Base-by-base conservation (phyloP, 805 yeast species). In the Saturnispora hagleri region DNA sequence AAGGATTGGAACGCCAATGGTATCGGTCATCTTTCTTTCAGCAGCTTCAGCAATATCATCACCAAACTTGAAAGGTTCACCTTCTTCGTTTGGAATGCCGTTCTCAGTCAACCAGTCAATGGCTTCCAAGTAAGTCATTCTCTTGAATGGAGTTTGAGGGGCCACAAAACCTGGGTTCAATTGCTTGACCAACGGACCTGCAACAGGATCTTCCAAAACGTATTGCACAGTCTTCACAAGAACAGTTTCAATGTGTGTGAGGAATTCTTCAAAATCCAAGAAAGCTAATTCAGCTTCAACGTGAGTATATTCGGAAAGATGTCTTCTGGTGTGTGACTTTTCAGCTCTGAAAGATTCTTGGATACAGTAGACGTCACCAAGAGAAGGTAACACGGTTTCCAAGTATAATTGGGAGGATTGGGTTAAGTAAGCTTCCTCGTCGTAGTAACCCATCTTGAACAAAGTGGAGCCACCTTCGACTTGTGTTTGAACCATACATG, bases 1-100 rank as follows among this genome's bases (percentile, higher is more conserved):
- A 60, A 93, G 77, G 61, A 93, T 90, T 58, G 99, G 99, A 58
- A 79, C 86, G 65, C 90, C 90, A 69, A 93, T 85, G 54, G 86
- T 79, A 69, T 93, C 99, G 34, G 96, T 89, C 99, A 93, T 93
- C 71, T 84, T 87, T 69, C 99, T 86, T 79, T 93, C 99, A 54
- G 97, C 99, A 52, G 99, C 99, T 74, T 93, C 99, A 55, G 98
- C 97, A 58, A 93, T 93, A 69, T 93, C 99, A 67, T 93, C 99
- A 69, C 99, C 99, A 61, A 93, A 93, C 72, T 85, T 80, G 83
- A 91, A 93, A 60, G 75, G 73, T 67, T 89, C 86, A 57, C 93
- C 97, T 12, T 91, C 97, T 75, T 93, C 99, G 79, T 91, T 93
- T 64, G 83, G 82, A 63, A 95, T 81, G 51, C 85, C 91, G 72